A percentile compares a stretch with the other conserved stretches of the same genome.
Conservation (phyloP, 2,329 filamentous ascomycete genomes). For the Teratosphaeria pseudoeucalypti region DNA sequence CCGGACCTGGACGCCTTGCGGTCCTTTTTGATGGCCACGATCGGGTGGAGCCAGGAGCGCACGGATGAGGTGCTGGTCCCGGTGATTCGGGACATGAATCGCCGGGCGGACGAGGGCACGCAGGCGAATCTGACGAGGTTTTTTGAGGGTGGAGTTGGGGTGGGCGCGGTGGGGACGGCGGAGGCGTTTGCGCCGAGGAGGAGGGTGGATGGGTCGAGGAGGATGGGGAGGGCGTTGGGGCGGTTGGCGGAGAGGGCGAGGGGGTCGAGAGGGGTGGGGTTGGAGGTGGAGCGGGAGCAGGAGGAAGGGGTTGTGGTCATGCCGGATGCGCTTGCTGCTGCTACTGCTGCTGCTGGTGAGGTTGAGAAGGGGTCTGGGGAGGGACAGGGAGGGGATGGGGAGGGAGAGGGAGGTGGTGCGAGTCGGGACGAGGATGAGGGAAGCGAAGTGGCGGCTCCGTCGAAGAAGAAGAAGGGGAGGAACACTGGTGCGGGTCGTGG, state of each 20-base stretch:
- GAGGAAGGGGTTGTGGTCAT: background rate
- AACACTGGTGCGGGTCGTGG: background rate
- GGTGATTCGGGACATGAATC: conserved; percentile 92
- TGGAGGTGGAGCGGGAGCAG: background rate
- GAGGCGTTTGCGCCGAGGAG: conserved; percentile 63
- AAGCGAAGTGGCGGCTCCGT: conserved; percentile 9
- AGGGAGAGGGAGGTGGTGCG: background rate
- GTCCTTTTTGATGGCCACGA: conserved; percentile 76
- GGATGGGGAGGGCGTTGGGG: conserved; percentile 66
- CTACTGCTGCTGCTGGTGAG: too few species aligned
- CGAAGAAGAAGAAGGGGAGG: conserved; percentile 8
- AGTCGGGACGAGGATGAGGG: conserved; percentile 1
- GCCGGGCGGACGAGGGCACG: conserved; percentile 75
- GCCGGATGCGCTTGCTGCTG: background rate
- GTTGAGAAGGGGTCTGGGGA: background rate
- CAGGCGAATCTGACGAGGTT: conserved; percentile 94
- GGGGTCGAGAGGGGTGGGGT: conserved; percentile 16
- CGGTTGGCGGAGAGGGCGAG: conserved; percentile 50
- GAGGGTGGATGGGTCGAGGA: conserved; percentile 55
- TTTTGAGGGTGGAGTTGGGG: conserved; percentile 66
- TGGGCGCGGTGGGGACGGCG: conserved; percentile 43
- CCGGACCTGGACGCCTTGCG: conserved; percentile 81
- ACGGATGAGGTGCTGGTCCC: conserved; percentile 94
- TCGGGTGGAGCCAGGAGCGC: conserved; percentile 83
- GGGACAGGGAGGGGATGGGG: conserved; percentile 7